Evolutionary conservation across 345 rosid genomes (phyloP).

Genomic region (Populus euphratica): DNA sequence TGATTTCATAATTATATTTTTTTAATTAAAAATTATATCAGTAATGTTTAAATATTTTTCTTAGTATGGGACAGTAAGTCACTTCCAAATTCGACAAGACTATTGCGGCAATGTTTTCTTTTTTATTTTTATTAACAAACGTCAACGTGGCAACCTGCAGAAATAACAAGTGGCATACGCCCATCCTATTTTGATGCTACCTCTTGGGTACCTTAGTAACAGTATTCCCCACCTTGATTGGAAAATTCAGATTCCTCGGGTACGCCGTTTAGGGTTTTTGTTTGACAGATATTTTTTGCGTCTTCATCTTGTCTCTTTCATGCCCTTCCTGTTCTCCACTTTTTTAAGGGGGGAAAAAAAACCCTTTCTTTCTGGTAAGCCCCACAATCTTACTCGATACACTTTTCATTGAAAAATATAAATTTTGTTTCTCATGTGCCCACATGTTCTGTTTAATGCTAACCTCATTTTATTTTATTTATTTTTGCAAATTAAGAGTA

Average conservation of each 20-base stretch:
- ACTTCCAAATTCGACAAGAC: too few relatives aligned
- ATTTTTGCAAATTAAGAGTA: neutral
- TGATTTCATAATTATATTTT: too few relatives aligned
- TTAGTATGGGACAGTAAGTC: too few relatives aligned
- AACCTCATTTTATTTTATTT: neutral
- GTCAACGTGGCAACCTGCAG: too few relatives aligned
- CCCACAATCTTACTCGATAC: neutral
- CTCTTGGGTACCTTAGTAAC: too few relatives aligned
- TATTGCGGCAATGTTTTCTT: too few relatives aligned
- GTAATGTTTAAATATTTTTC: too few relatives aligned
- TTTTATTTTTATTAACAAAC: too few relatives aligned
- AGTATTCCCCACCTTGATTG: neutral
- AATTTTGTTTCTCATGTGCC: neutral
- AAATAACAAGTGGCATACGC: too few relatives aligned
- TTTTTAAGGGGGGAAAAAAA: neutral
- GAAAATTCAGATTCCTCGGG: neutral
- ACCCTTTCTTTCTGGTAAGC: neutral
- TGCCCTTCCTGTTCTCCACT: neutral
- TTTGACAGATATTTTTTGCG: neutral
- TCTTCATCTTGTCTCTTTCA: neutral
- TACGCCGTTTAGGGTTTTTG: conserved; percentile 7
- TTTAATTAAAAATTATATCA: too few relatives aligned
- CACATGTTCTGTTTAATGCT: neutral
- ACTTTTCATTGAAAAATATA: neutral
- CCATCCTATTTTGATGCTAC: too few relatives aligned